Evolutionary conservation across 768 basidiomycete genomes (phyloP), one percentile per base, ranked within the genome.

Genomic region (Porpolomopsis calyptriformis): DNA sequence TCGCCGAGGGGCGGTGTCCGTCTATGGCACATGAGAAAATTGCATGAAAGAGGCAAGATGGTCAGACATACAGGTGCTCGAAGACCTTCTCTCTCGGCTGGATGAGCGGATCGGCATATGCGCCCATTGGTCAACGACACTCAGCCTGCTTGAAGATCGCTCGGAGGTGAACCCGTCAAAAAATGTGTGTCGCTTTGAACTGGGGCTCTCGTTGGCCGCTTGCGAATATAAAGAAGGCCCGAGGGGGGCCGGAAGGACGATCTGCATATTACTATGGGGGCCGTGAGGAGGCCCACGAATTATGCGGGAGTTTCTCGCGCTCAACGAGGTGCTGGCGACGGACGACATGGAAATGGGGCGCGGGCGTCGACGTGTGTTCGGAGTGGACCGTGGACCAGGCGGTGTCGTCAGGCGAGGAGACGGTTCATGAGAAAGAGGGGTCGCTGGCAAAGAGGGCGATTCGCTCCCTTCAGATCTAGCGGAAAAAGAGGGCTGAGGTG

Each of bases 191-290:
- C 34, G 35, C 24, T 24, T 55, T 19, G 46, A 2, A 22, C 24
- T 43, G 18, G 20, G 16, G 25, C 42, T 41, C 24, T 40, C 25
- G 29, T 25, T 20, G 40, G 46, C 43, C 45, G 53, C 47, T 53
- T 38, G 36, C 19, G 42, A 58, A 20, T 42, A 53, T n/a, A 69
- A 59, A 33, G 59, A 58, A 9, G 72, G 66, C 1, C 73, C 74
- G 14, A 88, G 70, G 1, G 83, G 85, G 1, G 74, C 60, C 0
- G 85, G 85, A 3, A 85, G 65, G 12, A 88, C 62, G 43, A 87
- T 78, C 53, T 85, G 76, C 44, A 86, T 62, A 45, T 71, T 71
- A 56, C 69, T 80, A 47, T 74, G 71, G 0, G 72, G 75, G 4
- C 69, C 67, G 56, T 87, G 83, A 18, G 84, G 82, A 1, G 71